phyloP scores from a whole-genome alignment of 148 eudicot genomes.

The Tetragonia tetragonoides region DNA sequence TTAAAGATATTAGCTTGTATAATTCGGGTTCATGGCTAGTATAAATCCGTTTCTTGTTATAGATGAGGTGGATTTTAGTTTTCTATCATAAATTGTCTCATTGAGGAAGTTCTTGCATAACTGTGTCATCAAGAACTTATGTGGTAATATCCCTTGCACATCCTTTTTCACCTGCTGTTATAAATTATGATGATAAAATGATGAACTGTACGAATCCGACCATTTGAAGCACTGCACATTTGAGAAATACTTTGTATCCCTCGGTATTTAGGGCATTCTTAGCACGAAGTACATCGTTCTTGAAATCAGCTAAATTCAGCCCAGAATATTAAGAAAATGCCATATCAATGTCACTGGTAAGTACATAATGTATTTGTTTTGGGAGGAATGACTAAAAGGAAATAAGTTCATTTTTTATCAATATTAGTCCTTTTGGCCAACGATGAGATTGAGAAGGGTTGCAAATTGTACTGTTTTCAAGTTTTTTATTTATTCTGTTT shows the following conservation, averaged over 20 bases:
- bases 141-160: background rate
- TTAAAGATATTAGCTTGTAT: background rate
- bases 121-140: background rate
- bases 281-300: too few species aligned
- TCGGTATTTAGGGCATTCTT: background rate
- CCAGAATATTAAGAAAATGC: too few species aligned
- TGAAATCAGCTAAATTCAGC: too few species aligned
- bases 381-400: too few species aligned
- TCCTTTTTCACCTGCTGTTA: background rate
- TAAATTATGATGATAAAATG: background rate
- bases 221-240: background rate
- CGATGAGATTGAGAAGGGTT: background rate
- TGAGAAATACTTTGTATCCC: background rate
- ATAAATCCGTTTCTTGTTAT: too few species aligned
- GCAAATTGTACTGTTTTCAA: background rate
- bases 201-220: background rate
- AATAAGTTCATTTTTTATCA: too few species aligned
- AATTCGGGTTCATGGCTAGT: too few species aligned
- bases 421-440: background rate
- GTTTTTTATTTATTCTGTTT: background rate
- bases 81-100: background rate
- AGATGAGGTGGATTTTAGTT: background rate
- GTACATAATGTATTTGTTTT: too few species aligned
- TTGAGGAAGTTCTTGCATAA: background rate
- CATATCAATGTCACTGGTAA: too few species aligned